A percentile compares a stretch with the other conserved stretches of the same genome.
Evolutionary conservation across 2,329 filamentous ascomycete species (phyloP).

Genomic region (Cercospora zeae-maydis): DNA sequence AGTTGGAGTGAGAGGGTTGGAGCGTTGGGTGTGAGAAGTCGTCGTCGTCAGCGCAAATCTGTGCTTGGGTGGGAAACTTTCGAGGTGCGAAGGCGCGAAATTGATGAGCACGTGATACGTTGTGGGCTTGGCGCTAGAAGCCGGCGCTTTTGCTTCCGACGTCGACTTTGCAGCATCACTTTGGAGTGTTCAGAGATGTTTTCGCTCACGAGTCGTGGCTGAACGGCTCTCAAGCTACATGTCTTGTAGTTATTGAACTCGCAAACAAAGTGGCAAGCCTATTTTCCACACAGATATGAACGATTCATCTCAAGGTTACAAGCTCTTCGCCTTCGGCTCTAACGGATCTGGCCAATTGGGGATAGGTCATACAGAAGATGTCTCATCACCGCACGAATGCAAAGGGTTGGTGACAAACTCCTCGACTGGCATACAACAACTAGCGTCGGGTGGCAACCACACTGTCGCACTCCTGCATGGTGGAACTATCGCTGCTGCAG

Average conservation of each 20-base stretch:
- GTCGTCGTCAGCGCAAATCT: slow-evolving; percentile 15
- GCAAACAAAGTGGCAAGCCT: not conserved
- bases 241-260: not conserved
- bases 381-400: slow-evolving; percentile 31
- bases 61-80: not conserved
- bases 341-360: slow-evolving; percentile 54
- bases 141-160: not conserved
- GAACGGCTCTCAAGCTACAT: not conserved
- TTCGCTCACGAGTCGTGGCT: not conserved
- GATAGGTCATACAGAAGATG: slow-evolving; percentile 44
- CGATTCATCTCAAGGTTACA: not conserved
- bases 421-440: slow-evolving; percentile 24
- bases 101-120: not conserved
- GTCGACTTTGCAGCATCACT: not conserved
- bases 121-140: slow-evolving; percentile 8
- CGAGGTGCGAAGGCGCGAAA: slow-evolving; percentile 11
- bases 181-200: not conserved
- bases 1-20: not conserved
- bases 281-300: not conserved
- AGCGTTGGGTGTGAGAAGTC: slow-evolving; percentile 14
- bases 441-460: slow-evolving; percentile 77
- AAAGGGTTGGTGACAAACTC: not conserved
- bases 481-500: slow-evolving; percentile 62
- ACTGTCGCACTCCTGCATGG: slow-evolving; percentile 65
- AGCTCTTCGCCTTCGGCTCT: slow-evolving; percentile 44